Evolutionary conservation across 345 rosid species (phyloP), one percentile per base, ranked within the genome.

Genomic region (Mangifera indica): DNA sequence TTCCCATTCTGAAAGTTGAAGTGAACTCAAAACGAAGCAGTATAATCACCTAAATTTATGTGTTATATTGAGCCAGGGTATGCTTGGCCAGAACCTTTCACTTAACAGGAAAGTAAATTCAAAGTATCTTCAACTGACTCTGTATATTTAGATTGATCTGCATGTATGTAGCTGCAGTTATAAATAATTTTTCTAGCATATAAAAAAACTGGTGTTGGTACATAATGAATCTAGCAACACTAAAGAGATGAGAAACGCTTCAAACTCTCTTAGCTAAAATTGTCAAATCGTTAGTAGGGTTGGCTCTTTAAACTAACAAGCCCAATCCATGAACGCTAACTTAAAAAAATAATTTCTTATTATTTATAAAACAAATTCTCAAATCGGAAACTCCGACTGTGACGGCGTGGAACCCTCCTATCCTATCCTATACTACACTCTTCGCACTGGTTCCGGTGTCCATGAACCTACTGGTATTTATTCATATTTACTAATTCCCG

Each of bases 391-490:
- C 58, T 29, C 63, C 72, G 69, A 54, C 32, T 15, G 34, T 10
- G 3, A 20, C 15, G 58, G 56, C 71, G 53, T 46, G 7, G 32
- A 7, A 55, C 29, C 68, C 64, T 68, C 70, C n/a, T n/a, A n/a
- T n/a, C 61, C 10, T 21, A n/a, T 44, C 68, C 37, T 7, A 6
- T 37, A 2, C 26, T 32, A 18, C 37, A 62, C 15, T 37, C 42
- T 37, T 37, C 42, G 42, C 42, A 37, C 42, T 37, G 42, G 42
- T 37, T 37, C 42, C 26, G 17, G 24, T 18, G 22, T 25, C 49
- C 62, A 77, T 77, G 81, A 73, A 69, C 69, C 63, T 77, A 25
- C 77, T 77, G 80, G 80, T 77, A 72, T 67, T 51, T 25, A n/a
- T 29, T 51, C 6, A 20, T 64, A 24, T 24, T n/a, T 21, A 7